Conservation (phyloP, 208 protist species). For the Naegleria gruberi region DNA sequence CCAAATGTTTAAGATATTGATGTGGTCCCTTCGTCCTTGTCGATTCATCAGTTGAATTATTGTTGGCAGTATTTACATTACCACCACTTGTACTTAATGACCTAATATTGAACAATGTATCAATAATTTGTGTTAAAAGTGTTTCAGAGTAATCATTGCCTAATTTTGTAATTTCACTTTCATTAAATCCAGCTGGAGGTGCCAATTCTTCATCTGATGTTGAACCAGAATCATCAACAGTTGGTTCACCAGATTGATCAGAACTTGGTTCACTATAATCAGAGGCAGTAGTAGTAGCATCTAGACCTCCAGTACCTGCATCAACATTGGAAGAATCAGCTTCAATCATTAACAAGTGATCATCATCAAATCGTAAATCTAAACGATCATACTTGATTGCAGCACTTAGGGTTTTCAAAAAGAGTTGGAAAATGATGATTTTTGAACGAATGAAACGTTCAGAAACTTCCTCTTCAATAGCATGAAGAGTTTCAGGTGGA, state of each 20-base stretch:
- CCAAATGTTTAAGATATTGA: neutral
- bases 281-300: neutral
- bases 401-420: constrained; percentile 2
- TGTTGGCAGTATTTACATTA: neutral
- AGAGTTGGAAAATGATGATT: constrained; percentile 21
- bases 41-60: neutral
- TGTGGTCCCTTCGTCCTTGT: neutral
- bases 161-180: neutral
- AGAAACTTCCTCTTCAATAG: neutral
- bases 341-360: neutral
- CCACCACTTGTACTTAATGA: neutral
- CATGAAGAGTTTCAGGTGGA: neutral
- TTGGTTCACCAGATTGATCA: no score
- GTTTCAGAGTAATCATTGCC: neutral
- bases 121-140: constrained; percentile 7
- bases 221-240: neutral
- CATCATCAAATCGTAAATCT: constrained; percentile 9
- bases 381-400: neutral
- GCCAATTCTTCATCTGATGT: neutral
- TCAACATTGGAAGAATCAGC: neutral
- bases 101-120: neutral
- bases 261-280: no score
- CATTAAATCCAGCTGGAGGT: neutral
- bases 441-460: neutral
- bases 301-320: neutral